Evolutionary conservation across 2,329 filamentous ascomycete species (phyloP), one percentile per base, ranked within the genome.

Genomic region (Huntiella decipiens): DNA sequence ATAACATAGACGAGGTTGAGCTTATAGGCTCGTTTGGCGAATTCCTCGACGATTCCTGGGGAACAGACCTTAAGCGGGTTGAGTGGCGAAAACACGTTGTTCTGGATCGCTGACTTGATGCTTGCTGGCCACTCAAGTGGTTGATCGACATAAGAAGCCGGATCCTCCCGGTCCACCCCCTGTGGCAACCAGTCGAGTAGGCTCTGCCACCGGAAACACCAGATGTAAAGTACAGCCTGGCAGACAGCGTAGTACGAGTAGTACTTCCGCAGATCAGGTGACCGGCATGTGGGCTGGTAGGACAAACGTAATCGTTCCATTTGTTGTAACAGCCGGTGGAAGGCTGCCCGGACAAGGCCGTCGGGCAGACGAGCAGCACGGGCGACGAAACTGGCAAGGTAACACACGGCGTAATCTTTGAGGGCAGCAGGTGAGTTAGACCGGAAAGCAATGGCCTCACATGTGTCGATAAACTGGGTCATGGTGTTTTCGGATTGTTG

Each of bases 161-260:
- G 64, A 50, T 79, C 75, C 49, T 74, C 80, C 51, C 66, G 73
- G 61, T 74, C 81, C 48, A 73, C 71, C 50, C 63, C 66, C 50
- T 77, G 69, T 1, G 73, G 66, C 3, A 71, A 72, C 1, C 73
- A 70, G 15, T 73, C 66, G 47, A 84, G 80, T 40, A 98, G 68
- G 56, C 96, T 88, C 51, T 85, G 80, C 91, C 91, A 98, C 46
- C 91, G 79, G 67, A 98, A 98, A 66, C 91, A 98, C 57, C 93
- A 95, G 49, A 93, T 88, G 64, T 95, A 95, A 17, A 95, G 72
- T 2, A 92, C 68, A 1, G 86, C 86, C 60, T 95, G 87, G n/a
- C 82, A 77, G 41, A 86, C 76, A 13, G 82, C 78, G 60, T 95
- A 95, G 62, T 92, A 94, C 11, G 81, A 75, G 41, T 78, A 76